Conservation (phyloP, 257 asterid genomes). For the Capsicum chinense region DNA sequence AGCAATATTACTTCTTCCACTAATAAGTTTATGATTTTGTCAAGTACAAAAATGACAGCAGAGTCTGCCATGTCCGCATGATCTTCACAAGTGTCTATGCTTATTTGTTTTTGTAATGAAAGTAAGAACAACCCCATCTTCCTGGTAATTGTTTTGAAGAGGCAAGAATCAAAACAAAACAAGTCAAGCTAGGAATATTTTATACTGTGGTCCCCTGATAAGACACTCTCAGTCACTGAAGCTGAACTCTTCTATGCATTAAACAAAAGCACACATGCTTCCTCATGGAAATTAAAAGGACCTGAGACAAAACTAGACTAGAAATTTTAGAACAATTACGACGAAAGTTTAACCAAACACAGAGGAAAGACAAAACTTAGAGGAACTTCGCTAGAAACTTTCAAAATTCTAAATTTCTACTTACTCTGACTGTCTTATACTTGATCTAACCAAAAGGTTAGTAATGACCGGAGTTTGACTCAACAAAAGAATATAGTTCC, state of each 20-base stretch:
- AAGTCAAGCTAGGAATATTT: neutral
- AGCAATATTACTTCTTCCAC: conserved; percentile 21
- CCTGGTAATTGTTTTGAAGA: neutral
- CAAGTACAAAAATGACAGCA: conserved; percentile 8
- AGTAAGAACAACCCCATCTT: neutral
- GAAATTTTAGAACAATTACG: conserved; percentile 5
- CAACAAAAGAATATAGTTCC: neutral
- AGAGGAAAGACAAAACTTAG: neutral
- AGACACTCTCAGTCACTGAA: neutral
- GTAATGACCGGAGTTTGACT: neutral
- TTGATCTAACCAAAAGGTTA: too few relatives aligned
- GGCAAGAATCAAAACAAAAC: conserved; percentile 10
- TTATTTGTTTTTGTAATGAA: conserved; percentile 3
- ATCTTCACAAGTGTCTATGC: neutral
- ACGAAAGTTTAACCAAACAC: neutral
- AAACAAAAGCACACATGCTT: neutral
- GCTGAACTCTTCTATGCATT: neutral
- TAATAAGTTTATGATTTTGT: conserved; percentile 21
- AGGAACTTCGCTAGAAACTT: neutral
- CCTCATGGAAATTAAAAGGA: neutral
- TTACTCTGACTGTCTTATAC: neutral
- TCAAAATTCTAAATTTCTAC: neutral
- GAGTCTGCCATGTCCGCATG: neutral
- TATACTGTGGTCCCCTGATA: conserved; percentile 14
- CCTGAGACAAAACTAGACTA: neutral